A percentile compares a stretch with the other conserved stretches of the same genome.
Conservation (phyloP, 345 rosid species). For the Citrus maxima region DNA sequence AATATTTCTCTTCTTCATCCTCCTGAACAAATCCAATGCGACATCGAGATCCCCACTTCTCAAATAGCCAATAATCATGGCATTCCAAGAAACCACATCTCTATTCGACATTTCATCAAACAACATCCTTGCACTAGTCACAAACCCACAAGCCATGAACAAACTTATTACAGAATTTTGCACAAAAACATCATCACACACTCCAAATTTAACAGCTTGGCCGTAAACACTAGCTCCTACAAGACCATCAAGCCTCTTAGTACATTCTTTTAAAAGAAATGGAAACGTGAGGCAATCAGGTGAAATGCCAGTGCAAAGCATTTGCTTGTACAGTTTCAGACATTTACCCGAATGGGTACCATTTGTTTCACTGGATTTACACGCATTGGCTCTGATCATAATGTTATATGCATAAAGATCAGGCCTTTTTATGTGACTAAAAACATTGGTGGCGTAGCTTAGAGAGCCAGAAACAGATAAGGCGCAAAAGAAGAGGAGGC, state of each 20-base stretch:
- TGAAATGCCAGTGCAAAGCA: slow-evolving; percentile 34
- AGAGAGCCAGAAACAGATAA: slow-evolving; percentile 41
- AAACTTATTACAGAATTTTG: slow-evolving; percentile 44
- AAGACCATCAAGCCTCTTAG: slow-evolving; percentile 20
- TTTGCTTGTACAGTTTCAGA: slow-evolving; percentile 37
- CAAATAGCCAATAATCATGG: slow-evolving; percentile 49
- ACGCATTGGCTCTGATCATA: slow-evolving; percentile 56
- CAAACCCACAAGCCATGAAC: slow-evolving; percentile 27
- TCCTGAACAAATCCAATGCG: slow-evolving; percentile 35
- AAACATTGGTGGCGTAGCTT: slow-evolving; percentile 37
- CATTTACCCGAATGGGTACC: slow-evolving; percentile 7
- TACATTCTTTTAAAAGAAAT: slow-evolving; percentile 56
- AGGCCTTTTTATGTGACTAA: slow-evolving; percentile 28
- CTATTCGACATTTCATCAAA: slow-evolving; percentile 51
- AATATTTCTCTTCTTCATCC: slow-evolving; percentile 39
- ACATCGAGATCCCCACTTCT: slow-evolving; percentile 44
- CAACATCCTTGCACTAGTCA: slow-evolving; percentile 33
- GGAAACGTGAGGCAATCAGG: slow-evolving; percentile 60
- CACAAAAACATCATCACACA: slow-evolving; percentile 35
- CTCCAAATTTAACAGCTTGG: slow-evolving; percentile 39
- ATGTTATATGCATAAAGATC: slow-evolving; percentile 37
- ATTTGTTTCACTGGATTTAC: slow-evolving; percentile 1
- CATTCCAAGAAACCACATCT: slow-evolving; percentile 61
- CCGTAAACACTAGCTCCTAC: slow-evolving; percentile 41
- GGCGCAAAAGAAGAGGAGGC: slow-evolving; percentile 50